Evolutionary conservation across 345 rosid genomes (phyloP), one percentile per base, ranked within the genome.

Genomic region (Anacardium occidentale): DNA sequence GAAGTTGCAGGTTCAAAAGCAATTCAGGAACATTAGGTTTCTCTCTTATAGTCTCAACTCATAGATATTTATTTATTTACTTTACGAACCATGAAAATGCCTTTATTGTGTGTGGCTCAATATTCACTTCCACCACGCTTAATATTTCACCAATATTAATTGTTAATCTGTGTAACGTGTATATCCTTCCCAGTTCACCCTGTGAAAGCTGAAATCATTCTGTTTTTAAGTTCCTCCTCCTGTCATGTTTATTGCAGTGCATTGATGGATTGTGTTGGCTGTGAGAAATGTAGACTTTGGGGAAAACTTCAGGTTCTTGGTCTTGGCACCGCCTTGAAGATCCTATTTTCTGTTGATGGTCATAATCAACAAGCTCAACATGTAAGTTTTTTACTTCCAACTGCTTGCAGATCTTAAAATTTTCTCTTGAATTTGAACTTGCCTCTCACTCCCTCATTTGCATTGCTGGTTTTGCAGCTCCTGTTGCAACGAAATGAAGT

Each of bases 401-500:
- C 53, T 50, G 53, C 53, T 15, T 14, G 53, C 53, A 14, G 1
- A 18, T 50, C 53, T 68, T 51, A 60, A 68, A 78, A 25, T 75
- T 65, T 73, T 47, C 44, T 37, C 44, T 63, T 64, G 54, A 64
- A 45, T 64, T 61, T 54, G 72, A 50, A 20, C 55, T 68, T 34
- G 70, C 22, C 26, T 58, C 34, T 68, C 26, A 24, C 44, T 58
- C 62, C 34, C 15, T 26, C 26, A n/a, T 54, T 22, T 34, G 7
- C 24, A 1, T 60, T 7, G 53, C 53, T 60, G 24, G 37, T 68
- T 34, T 37, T 44, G 10, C 78, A 83, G 82, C 78, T 80, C 64
- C 82, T 81, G 72, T 75, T 87, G 73, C 89, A 87, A 82, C 61
- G 89, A 24, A 87, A 87, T 62, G 89, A 87, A 78, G 89, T 87